Evolutionary conservation across 352 stramenopile species (phyloP).

Genomic region (Phytophthora constricta): DNA sequence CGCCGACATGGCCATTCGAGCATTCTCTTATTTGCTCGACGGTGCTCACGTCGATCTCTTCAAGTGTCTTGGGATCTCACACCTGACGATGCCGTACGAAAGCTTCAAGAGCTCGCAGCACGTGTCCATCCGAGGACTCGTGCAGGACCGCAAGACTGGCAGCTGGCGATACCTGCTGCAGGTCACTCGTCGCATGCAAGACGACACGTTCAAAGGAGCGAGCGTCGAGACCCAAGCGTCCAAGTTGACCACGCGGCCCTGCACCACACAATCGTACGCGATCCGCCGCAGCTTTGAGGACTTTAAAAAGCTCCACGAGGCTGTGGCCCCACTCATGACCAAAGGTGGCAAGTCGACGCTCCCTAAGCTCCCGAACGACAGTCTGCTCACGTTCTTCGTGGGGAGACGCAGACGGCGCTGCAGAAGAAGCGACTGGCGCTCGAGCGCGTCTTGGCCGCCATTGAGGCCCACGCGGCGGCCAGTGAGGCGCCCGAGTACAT

Average conservation of each 20-base stretch:
- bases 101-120: slow-evolving; percentile 70
- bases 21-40: slow-evolving; percentile 3
- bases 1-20: not conserved
- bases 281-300: slow-evolving; percentile 75
- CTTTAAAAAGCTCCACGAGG: slow-evolving; percentile 71
- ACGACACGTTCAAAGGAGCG: slow-evolving; percentile 37
- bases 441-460: slow-evolving; percentile 64
- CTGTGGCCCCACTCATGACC: slow-evolving; percentile 55
- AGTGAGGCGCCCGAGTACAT: slow-evolving; percentile 66
- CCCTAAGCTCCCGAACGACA: slow-evolving; percentile 61
- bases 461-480: slow-evolving; percentile 60
- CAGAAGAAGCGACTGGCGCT: slow-evolving; percentile 73
- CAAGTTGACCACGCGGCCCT: slow-evolving; percentile 13
- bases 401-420: slow-evolving; percentile 70
- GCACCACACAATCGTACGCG: slow-evolving; percentile 45
- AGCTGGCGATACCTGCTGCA: slow-evolving; percentile 74
- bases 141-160: slow-evolving; percentile 61
- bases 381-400: slow-evolving; percentile 69
- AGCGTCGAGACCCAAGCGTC: not conserved
- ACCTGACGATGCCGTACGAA: slow-evolving; percentile 69
- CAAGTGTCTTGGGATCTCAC: not conserved
- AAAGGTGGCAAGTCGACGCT: slow-evolving; percentile 36
- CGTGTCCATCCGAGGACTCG: slow-evolving; percentile 69
- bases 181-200: slow-evolving; percentile 51
- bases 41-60: not conserved